phyloP scores from a whole-genome alignment of 208 protist species.

The Trypanosoma cruzi region DNA sequence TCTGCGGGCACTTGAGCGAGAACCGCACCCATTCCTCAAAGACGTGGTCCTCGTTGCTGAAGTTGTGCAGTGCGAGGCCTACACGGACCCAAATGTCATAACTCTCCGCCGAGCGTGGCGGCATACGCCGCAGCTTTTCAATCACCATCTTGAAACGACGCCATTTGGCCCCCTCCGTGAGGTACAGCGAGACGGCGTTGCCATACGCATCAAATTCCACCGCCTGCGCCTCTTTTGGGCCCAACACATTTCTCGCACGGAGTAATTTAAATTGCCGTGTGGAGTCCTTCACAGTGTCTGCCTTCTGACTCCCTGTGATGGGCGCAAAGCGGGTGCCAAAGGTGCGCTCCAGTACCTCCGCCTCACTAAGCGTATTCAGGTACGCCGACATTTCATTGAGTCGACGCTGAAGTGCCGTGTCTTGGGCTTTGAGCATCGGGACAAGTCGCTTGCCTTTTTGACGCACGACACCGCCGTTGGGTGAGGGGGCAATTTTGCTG shows the following conservation, averaged over 20 bases:
- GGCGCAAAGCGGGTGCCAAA: slow-evolving; percentile 60
- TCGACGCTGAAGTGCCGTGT: slow-evolving; percentile 53
- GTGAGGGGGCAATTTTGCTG: slow-evolving; percentile 41
- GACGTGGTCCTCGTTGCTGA: slow-evolving; percentile 85
- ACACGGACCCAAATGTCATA: slow-evolving; percentile 86
- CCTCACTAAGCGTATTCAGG: slow-evolving; percentile 58
- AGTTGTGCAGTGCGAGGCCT: slow-evolving; percentile 86
- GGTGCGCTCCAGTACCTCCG: slow-evolving; percentile 67
- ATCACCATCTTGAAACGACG: slow-evolving; percentile 62
- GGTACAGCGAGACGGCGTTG: slow-evolving; percentile 69
- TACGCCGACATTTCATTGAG: slow-evolving; percentile 52
- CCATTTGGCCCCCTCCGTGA: slow-evolving; percentile 79
- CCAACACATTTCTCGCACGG: slow-evolving; percentile 46
- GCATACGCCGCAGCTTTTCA: slow-evolving; percentile 56
- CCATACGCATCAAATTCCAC: slow-evolving; percentile 83
- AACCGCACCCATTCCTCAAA: slow-evolving; percentile 90
- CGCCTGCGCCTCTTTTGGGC: slow-evolving; percentile 44
- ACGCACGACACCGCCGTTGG: slow-evolving; percentile 1
- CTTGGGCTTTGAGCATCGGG: slow-evolving; percentile 42
- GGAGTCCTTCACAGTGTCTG: slow-evolving; percentile 3
- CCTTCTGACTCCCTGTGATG: slow-evolving; percentile 22
- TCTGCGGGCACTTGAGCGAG: slow-evolving; percentile 73
- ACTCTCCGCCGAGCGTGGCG: slow-evolving; percentile 55
- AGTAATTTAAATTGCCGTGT: slow-evolving; percentile 59
- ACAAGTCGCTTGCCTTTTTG: slow-evolving; percentile 38